These are phyloP conservation scores for Phytopythium mirpurense DNA, from an alignment of 352 stramenopile genomes.

Conservation along the genomic window DNA sequence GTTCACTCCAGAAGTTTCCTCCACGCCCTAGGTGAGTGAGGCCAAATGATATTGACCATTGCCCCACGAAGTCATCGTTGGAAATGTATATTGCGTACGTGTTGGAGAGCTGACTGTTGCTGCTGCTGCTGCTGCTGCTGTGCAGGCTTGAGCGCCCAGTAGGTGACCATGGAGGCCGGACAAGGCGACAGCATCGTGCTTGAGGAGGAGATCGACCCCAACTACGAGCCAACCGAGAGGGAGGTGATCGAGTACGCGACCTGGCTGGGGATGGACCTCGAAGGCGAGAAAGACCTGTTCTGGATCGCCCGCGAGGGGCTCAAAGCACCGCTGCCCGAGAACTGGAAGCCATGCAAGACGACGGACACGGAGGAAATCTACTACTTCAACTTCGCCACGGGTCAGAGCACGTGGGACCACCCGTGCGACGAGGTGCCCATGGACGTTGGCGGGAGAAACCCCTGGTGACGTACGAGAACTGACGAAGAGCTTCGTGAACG, in stretches of 20 bases:
- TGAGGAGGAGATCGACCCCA: slow-evolving; percentile 94
- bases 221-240: slow-evolving; percentile 91
- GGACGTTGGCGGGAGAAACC: background rate
- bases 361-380: slow-evolving; percentile 95
- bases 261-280: slow-evolving; percentile 94
- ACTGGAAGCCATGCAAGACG: slow-evolving; percentile 96
- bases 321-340: slow-evolving; percentile 90
- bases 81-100: no score
- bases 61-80: no score
- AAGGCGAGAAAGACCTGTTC: slow-evolving; percentile 88
- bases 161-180: slow-evolving; percentile 32
- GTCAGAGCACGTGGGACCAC: slow-evolving; percentile 93
- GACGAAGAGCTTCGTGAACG: background rate
- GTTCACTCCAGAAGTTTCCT: no score
- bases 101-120: no score
- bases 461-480: no score
- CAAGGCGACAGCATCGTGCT: slow-evolving; percentile 84
- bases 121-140: no score
- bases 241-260: slow-evolving; percentile 93
- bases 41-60: no score
- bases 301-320: slow-evolving; percentile 94
- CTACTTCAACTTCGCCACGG: slow-evolving; percentile 94
- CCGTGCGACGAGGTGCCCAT: slow-evolving; percentile 83
- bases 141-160: background rate
- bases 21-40: no score